A percentile compares a stretch with the other conserved stretches of the same genome.
These are phyloP conservation scores for Phytophthora citricola DNA, from an alignment of 352 stramenopile genomes.

Conservation along the genomic window DNA sequence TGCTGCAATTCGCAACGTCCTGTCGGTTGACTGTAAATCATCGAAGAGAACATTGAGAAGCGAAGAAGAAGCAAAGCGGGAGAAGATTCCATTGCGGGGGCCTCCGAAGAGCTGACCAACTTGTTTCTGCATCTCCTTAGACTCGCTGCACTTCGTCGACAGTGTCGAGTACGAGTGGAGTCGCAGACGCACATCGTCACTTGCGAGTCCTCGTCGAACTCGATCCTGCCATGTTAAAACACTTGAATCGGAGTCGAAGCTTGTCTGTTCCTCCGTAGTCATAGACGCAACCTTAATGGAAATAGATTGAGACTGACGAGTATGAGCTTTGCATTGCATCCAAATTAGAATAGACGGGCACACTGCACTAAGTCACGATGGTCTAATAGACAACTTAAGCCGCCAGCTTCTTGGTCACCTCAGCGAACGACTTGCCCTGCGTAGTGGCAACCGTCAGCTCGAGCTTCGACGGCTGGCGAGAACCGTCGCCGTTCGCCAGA, in stretches of 20 bases:
- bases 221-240: constrained; percentile 19
- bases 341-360: constrained; percentile 21
- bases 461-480: constrained; percentile 75
- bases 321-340: constrained; percentile 18
- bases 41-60: constrained; percentile 30
- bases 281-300: constrained; percentile 2
- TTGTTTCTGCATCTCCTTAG: constrained; percentile 48
- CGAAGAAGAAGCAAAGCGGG: not conserved
- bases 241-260: constrained; percentile 6
- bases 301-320: constrained; percentile 18
- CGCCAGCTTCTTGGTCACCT: constrained; percentile 81
- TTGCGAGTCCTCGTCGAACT: constrained; percentile 27
- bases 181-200: constrained; percentile 35
- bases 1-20: constrained; percentile 50
- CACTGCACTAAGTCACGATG: not conserved
- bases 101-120: constrained; percentile 53
- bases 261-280: not conserved
- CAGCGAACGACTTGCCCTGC: constrained; percentile 87
- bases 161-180: constrained; percentile 46
- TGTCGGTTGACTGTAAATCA: constrained; percentile 49
- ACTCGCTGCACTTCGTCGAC: constrained; percentile 38
- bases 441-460: constrained; percentile 77
- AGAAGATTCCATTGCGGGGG: constrained; percentile 3
- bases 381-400: constrained; percentile 36
- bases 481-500: constrained; percentile 29